Evolutionary conservation across 73 alveolate genomes (phyloP).

Genomic region (Paramecium bursaria): DNA sequence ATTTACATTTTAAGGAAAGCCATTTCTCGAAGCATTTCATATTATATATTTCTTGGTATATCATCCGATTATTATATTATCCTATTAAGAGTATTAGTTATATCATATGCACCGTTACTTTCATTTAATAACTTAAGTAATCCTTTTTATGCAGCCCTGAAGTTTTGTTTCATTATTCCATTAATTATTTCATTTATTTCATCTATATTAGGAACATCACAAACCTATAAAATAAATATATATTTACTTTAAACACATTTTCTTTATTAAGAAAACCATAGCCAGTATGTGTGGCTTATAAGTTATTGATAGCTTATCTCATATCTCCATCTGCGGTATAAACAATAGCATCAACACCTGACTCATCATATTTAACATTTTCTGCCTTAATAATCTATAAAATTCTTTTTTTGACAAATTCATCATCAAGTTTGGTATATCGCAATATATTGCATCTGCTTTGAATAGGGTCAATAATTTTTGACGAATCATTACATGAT

Average conservation of each 20-base stretch:
- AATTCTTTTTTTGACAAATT: conserved; percentile 85
- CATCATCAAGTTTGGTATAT: conserved; percentile 94
- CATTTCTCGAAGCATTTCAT: conserved; percentile 83
- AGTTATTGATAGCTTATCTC: conserved; percentile 98
- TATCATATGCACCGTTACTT: conserved; percentile 92
- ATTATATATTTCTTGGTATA: conserved; percentile 87
- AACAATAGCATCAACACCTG: conserved; percentile 93
- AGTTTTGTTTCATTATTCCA: conserved; percentile 78
- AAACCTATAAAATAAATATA: no score
- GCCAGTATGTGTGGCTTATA: conserved; percentile 96
- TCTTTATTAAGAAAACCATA: conserved; percentile 89
- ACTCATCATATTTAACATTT: conserved; percentile 73
- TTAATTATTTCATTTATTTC: conserved; percentile 78
- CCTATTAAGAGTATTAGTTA: conserved; percentile 86
- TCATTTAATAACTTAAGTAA: conserved; percentile 82
- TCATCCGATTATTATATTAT: conserved; percentile 79
- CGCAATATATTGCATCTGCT: conserved; percentile 98
- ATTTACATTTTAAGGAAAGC: conserved; percentile 91
- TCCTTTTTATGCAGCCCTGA: conserved; percentile 78
- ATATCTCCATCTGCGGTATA: conserved; percentile 99
- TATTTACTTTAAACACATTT: conserved; percentile 93
- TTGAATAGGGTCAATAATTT: conserved; percentile 98
- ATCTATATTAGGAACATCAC: conserved; percentile 98
- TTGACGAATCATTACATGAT: conserved; percentile 98
- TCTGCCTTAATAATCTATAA: conserved; percentile 56